These are phyloP conservation scores for Bruguiera hainesii DNA, from an alignment of 441 rosid species.

Conservation along the genomic window DNA sequence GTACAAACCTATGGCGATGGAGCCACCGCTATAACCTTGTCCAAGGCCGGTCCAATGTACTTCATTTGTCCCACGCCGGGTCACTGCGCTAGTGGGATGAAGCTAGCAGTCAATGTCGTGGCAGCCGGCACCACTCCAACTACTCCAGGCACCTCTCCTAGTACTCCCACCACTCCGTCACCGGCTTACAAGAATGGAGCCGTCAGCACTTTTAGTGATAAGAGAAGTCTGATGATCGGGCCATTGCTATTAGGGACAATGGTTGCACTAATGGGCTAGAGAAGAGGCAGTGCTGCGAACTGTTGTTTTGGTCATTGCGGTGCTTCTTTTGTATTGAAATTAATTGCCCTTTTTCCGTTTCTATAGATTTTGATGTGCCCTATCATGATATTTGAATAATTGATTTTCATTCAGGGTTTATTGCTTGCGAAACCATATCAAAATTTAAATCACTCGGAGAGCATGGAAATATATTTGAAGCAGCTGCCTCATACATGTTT, in stretches of 20 bases:
- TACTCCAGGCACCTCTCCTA: constrained; percentile 18
- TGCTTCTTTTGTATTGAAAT: background rate
- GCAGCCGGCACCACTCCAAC: constrained; percentile 31
- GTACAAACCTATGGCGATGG: constrained; percentile 35
- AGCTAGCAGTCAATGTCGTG: constrained; percentile 43
- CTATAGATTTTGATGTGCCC: too few relatives aligned
- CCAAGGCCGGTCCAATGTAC: constrained; percentile 35
- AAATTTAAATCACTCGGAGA: too few relatives aligned
- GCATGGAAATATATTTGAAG: too few relatives aligned
- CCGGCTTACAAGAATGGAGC: constrained; percentile 27
- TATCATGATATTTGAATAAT: too few relatives aligned
- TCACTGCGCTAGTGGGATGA: constrained; percentile 74
- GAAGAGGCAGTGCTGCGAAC: constrained; percentile 47
- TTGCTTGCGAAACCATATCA: too few relatives aligned
- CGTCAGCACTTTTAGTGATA: background rate
- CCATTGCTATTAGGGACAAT: constrained; percentile 27
- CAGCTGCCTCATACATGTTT: too few relatives aligned
- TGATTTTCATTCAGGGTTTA: too few relatives aligned
- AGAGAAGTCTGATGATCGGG: constrained; percentile 25
- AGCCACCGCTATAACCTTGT: constrained; percentile 34
- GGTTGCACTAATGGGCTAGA: constrained; percentile 35
- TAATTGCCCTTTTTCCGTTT: background rate
- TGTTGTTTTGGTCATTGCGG: background rate
- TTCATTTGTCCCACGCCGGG: constrained; percentile 58
- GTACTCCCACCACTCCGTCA: constrained; percentile 29